Evolutionary conservation across 495 filamentous ascomycete species (phyloP).

Genomic region (Aspergillus affinis): DNA sequence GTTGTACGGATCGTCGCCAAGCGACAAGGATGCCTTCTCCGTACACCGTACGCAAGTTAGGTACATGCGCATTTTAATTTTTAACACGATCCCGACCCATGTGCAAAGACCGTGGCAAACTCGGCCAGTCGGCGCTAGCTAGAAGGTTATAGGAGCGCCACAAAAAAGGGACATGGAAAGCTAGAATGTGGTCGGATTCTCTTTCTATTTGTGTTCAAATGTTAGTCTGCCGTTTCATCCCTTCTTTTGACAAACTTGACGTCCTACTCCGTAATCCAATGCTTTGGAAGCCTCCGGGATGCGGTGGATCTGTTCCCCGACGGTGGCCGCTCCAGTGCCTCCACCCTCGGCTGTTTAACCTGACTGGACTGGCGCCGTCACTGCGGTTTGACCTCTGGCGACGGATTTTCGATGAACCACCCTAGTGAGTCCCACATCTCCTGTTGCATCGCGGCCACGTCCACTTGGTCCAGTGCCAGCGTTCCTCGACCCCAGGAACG

Average conservation of each 20-base stretch:
- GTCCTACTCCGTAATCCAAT: too few relatives aligned
- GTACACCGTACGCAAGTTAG: too few relatives aligned
- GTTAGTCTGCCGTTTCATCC: not conserved
- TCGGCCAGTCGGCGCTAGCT: not conserved
- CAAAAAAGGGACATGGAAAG: not conserved
- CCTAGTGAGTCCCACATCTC: not conserved
- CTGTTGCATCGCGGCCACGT: not conserved
- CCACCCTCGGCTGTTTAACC: conserved; percentile 8
- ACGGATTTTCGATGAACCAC: conserved; percentile 13
- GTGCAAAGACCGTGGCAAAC: not conserved
- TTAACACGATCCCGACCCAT: too few relatives aligned
- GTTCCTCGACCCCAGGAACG: not conserved
- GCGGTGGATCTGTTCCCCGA: conserved; percentile 4
- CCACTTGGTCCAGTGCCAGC: not conserved
- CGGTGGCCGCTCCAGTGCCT: not conserved
- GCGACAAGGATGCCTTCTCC: not conserved
- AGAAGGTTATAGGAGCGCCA: not conserved
- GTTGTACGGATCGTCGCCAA: not conserved
- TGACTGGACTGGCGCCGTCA: conserved; percentile 9
- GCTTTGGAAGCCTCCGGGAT: not conserved
- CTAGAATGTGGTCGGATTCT: not conserved
- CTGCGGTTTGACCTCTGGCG: conserved; percentile 7
- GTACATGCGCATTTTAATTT: too few relatives aligned
- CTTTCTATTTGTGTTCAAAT: not conserved
- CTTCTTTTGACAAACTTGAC: too few relatives aligned